Base-by-base conservation (phyloP, 371 early-diverging fungal species). In the Saksenaea vasiformis region DNA sequence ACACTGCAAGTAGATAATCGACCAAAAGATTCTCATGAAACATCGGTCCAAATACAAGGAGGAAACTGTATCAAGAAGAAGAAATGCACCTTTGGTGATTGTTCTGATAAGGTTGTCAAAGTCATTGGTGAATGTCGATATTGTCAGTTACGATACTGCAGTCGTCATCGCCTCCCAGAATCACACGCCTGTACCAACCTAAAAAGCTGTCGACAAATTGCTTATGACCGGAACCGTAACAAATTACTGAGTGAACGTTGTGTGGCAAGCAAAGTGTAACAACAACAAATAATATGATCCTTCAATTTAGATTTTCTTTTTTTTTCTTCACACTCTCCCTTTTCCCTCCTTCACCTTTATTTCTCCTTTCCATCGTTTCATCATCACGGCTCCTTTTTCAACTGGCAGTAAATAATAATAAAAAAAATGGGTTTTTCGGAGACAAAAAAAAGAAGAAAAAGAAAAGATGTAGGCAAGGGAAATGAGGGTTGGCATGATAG, bases 111-210 rank as follows among this genome's bases (percentile, higher is more conserved):
- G 39, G 77, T 66, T 3, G 70, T 76, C 60, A 74, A 71, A 28
- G 76, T 85, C 41, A 65, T 81, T 31, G 85, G 85, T 24, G 73
- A 80, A 61, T 85, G 85, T 60, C 75, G 80, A 1, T 83, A 78
- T 61, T 85, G 83, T 63, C 60, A 74, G 24, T 65, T 61, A 13
- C 62, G 72, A 47, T 90, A 79, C 68, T 90, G 90, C 61, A 60
- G 78, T 5, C 68, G 82, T 24, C 91, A 90, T 68, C 83, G 91
- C 19, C 65, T 89, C n/a, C 87, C 88, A 11, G 91, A 90, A 63
- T 78, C 82, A n/a, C 91, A 90, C 68, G 77, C 77, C 35, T 90
- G 91, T 71, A 67, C 73, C 17, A 86, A 88, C 58, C 67, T 89
- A 38, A 73, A 82, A 26, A 77, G 72, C 35, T 90, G 88, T 69